Percentiles rank a stretch among this genome's conserved stretches.
phyloP scores from a whole-genome alignment of 108 stramenopile genomes.

The Pseudonitzschia pungens region DNA sequence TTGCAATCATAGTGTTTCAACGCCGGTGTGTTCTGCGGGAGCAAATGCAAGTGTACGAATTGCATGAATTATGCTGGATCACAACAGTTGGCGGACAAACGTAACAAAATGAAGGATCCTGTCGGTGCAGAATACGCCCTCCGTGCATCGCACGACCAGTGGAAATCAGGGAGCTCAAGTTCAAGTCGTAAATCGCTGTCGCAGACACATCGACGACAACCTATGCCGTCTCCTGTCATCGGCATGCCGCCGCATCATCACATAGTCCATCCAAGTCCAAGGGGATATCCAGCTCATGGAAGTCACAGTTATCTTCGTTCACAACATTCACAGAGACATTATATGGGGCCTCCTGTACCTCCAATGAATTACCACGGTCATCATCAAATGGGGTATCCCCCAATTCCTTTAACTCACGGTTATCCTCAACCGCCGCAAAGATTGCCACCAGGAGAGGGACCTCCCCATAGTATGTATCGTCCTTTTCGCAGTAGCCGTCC shows the following conservation, averaged over 20 bases:
- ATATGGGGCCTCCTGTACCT: conserved; percentile 22
- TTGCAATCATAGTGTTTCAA: conserved; percentile 77
- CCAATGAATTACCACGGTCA: conserved; percentile 26
- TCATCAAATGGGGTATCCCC: conserved; percentile 39
- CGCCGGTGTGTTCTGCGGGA: conserved; percentile 88
- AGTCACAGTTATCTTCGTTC: conserved; percentile 17
- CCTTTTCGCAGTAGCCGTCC: conserved; percentile 15
- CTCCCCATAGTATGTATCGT: conserved; percentile 32
- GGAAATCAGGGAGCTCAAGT: conserved; percentile 42
- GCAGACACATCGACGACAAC: conserved; percentile 21
- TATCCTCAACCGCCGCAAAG: conserved; percentile 21
- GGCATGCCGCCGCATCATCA: conserved; percentile 15
- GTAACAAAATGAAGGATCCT: conserved; percentile 81
- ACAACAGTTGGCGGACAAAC: conserved; percentile 73
- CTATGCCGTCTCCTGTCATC: conserved; percentile 20
- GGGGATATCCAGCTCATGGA: conserved; percentile 21
- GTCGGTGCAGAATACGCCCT: conserved; percentile 75
- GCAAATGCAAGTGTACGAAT: conserved; percentile 91
- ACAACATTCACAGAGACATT: conserved; percentile 6
- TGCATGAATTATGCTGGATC: conserved; percentile 89
- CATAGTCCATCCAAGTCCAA: conserved; percentile 39
- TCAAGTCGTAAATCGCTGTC: conserved; percentile 1
- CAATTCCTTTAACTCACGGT: conserved; percentile 37
- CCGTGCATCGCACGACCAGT: conserved; percentile 60
- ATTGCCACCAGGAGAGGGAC: conserved; percentile 4